A percentile compares a stretch with the other conserved stretches of the same genome.
These are phyloP conservation scores for Aotearoamyces nothofagi DNA, from an alignment of 2,329 filamentous ascomycete species.

Conservation along the genomic window DNA sequence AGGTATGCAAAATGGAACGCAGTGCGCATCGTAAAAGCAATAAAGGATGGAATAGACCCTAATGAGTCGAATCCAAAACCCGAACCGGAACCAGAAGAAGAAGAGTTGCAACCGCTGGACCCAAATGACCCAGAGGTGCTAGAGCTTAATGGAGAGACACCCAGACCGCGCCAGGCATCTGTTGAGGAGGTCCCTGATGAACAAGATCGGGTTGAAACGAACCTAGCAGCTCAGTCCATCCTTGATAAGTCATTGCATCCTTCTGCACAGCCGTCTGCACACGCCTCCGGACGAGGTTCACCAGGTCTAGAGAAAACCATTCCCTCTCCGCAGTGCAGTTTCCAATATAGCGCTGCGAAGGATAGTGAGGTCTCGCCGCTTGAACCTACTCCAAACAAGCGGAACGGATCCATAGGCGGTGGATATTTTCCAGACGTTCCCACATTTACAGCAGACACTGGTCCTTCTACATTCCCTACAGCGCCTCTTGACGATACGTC, in stretches of 20 bases:
- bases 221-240: slow-evolving; percentile 29
- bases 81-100: slow-evolving; percentile 30
- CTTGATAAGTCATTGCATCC: slow-evolving; percentile 33
- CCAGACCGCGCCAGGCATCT: slow-evolving; percentile 15
- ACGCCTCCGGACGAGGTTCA: too few species aligned
- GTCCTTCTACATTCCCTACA: slow-evolving; percentile 13
- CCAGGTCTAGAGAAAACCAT: slow-evolving; percentile 19
- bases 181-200: slow-evolving; percentile 47
- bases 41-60: slow-evolving; percentile 82
- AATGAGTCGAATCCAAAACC: slow-evolving; percentile 75
- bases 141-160: slow-evolving; percentile 31
- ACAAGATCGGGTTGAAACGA: slow-evolving; percentile 28
- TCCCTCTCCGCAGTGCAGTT: slow-evolving; percentile 17
- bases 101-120: slow-evolving; percentile 33
- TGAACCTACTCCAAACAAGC: slow-evolving; percentile 25
- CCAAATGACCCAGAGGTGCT: slow-evolving; percentile 51
- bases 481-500: slow-evolving; percentile 12
- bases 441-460: slow-evolving; percentile 15
- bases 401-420: slow-evolving; percentile 33
- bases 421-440: slow-evolving; percentile 41
- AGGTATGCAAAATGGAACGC: slow-evolving; percentile 97
- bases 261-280: slow-evolving; percentile 14
- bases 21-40: slow-evolving; percentile 73
- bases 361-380: slow-evolving; percentile 37
- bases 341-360: slow-evolving; percentile 16